Conservation (phyloP, 306 rosid species). For the Rosa persica region DNA sequence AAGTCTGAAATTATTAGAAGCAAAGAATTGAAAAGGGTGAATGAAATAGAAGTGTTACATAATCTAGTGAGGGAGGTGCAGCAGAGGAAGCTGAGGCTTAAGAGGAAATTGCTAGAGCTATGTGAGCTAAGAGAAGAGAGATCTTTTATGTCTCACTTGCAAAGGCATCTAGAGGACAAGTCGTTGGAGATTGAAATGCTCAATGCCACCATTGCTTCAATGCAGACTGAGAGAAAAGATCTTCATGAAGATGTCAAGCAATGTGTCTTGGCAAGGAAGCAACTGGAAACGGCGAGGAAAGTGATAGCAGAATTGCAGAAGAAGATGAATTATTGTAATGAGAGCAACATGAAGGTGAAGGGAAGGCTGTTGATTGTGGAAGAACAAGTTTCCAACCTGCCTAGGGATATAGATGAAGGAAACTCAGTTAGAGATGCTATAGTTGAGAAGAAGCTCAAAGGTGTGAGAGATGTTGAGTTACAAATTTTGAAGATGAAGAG, state of each 20-base stretch:
- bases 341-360: conserved; percentile 13
- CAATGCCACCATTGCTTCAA: conserved; percentile 21
- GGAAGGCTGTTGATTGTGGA: conserved; percentile 31
- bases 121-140: conserved; percentile 34
- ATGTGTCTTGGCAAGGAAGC: conserved; percentile 24
- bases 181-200: conserved; percentile 32
- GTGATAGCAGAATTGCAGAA: conserved; percentile 29
- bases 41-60: conserved; percentile 27
- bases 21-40: conserved; percentile 13
- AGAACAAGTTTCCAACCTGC: conserved; percentile 28
- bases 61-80: conserved; percentile 26
- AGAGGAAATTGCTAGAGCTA: conserved; percentile 39
- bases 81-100: conserved; percentile 36
- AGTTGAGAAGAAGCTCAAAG: conserved; percentile 32
- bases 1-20: background rate
- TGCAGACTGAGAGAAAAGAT: conserved; percentile 31
- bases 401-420: conserved; percentile 10
- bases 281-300: conserved; percentile 35
- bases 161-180: conserved; percentile 28
- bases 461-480: conserved; percentile 19
- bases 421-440: conserved; percentile 10
- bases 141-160: conserved; percentile 26
- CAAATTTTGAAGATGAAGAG: conserved; percentile 40
- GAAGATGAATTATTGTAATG: conserved; percentile 14
- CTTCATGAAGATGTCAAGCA: conserved; percentile 37